Percentiles rank a stretch among this genome's conserved stretches.
Evolutionary conservation across 768 basidiomycete genomes (phyloP).

Genomic region (Leccinum truebloodii): DNA sequence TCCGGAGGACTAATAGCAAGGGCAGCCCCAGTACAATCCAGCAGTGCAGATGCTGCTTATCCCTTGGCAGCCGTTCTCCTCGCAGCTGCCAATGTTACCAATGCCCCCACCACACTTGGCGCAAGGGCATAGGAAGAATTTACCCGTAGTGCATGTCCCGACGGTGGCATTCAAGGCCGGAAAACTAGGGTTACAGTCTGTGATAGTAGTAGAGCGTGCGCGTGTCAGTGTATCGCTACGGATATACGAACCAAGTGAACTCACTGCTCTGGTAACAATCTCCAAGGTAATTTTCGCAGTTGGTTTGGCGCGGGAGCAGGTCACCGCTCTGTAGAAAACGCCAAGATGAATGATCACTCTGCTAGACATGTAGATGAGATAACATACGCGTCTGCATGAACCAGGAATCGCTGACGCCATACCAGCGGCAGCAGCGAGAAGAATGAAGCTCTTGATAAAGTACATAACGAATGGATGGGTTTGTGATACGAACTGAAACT

Average conservation of each 20-base stretch:
- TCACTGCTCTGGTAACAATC: neutral
- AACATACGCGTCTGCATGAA: neutral
- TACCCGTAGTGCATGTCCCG: neutral
- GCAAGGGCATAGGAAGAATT: neutral
- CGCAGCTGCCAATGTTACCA: neutral
- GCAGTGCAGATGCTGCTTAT: neutral
- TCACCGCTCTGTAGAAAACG: neutral
- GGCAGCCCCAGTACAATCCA: conserved; percentile 1
- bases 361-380: neutral
- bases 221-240: neutral
- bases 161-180: neutral
- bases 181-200: neutral
- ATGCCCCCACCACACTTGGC: neutral
- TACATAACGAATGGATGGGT: neutral
- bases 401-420: neutral
- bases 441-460: neutral
- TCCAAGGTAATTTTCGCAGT: neutral
- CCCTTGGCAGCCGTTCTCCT: neutral
- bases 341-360: neutral
- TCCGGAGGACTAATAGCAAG: neutral
- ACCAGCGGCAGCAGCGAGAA: neutral
- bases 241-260: neutral
- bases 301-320: neutral
- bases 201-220: too few species aligned
- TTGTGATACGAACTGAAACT: neutral